Evolutionary conservation across 2,329 filamentous ascomycete species (phyloP).

Genomic region (Microdochium trichocladiopsis): DNA sequence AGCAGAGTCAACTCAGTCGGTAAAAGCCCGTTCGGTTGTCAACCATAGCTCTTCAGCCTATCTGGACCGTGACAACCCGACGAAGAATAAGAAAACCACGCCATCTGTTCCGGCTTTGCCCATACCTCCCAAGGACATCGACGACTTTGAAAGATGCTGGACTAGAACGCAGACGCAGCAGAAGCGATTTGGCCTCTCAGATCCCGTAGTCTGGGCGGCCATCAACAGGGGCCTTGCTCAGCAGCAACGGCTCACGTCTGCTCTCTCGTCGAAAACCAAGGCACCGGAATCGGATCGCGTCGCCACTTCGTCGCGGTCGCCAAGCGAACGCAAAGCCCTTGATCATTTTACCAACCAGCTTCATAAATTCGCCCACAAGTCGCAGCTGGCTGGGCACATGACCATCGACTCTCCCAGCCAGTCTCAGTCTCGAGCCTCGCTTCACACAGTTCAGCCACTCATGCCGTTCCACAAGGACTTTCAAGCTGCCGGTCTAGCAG

Average conservation of each 20-base stretch:
- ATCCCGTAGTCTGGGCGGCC: slow-evolving; percentile 33
- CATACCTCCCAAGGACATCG: no score
- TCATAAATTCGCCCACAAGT: slow-evolving; percentile 30
- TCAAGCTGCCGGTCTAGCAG: slow-evolving; percentile 43
- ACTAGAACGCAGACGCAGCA: slow-evolving; percentile 8
- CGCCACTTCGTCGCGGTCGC: slow-evolving; percentile 29
- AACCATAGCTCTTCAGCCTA: no score
- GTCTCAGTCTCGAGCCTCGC: slow-evolving; percentile 32
- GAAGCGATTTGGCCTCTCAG: slow-evolving; percentile 22
- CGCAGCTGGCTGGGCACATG: slow-evolving; percentile 27
- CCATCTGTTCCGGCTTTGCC: no score
- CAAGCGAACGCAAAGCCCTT: slow-evolving; percentile 32
- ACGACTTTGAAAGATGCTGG: no score
- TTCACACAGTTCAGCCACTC: slow-evolving; percentile 44
- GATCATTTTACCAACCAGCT: slow-evolving; percentile 32
- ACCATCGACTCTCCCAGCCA: slow-evolving; percentile 30
- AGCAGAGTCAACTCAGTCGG: no score
- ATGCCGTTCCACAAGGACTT: slow-evolving; percentile 48
- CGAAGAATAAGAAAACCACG: no score
- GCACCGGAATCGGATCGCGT: slow-evolving; percentile 3
- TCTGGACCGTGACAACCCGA: no score
- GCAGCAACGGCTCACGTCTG: slow-evolving; percentile 32
- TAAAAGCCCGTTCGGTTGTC: no score
- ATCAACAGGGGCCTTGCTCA: slow-evolving; percentile 37
- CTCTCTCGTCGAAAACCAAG: slow-evolving; percentile 11